Evolutionary conservation across 1,284 basidiomycete genomes (phyloP).

Genomic region (Rhodotorula sp.): DNA sequence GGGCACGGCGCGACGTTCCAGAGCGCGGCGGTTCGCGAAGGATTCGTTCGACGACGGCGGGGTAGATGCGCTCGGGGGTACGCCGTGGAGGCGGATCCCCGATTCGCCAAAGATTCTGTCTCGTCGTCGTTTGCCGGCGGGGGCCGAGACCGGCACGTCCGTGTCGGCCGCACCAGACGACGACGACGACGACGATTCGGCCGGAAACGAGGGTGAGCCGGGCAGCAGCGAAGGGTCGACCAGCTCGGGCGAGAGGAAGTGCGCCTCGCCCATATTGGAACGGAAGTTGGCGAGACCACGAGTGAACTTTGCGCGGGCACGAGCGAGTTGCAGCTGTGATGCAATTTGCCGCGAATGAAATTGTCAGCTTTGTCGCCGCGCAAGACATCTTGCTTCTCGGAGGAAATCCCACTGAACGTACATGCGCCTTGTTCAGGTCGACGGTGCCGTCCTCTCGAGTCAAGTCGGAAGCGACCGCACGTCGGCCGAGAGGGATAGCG

Average conservation of each 20-base stretch:
- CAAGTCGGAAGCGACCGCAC: neutral
- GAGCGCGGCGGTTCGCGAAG: conserved; percentile 16
- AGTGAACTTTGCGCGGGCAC: conserved; percentile 39
- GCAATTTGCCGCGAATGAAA: no score
- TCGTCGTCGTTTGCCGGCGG: conserved; percentile 1
- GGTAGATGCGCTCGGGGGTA: neutral
- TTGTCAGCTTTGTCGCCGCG: conserved; percentile 18
- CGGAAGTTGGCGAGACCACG: conserved; percentile 37
- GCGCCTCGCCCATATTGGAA: conserved; percentile 32
- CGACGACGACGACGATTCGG: neutral
- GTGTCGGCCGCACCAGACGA: neutral
- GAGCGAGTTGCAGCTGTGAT: conserved; percentile 35
- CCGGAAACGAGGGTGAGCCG: neutral
- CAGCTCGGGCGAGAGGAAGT: conserved; percentile 29
- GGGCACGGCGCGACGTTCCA: conserved; percentile 10
- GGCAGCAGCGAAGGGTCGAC: conserved; percentile 22
- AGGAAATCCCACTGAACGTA: conserved; percentile 13
- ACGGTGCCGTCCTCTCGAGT: conserved; percentile 33
- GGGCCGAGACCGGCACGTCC: neutral
- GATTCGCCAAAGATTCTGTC: conserved; percentile 1
- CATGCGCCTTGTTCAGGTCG: conserved; percentile 33
- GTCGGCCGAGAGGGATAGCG: neutral
- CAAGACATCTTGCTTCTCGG: no score
- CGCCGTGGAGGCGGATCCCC: conserved; percentile 9
- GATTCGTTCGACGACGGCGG: neutral